These are phyloP conservation scores for Trichosanthes truncata DNA, from an alignment of 306 rosid genomes.

Conservation along the genomic window DNA sequence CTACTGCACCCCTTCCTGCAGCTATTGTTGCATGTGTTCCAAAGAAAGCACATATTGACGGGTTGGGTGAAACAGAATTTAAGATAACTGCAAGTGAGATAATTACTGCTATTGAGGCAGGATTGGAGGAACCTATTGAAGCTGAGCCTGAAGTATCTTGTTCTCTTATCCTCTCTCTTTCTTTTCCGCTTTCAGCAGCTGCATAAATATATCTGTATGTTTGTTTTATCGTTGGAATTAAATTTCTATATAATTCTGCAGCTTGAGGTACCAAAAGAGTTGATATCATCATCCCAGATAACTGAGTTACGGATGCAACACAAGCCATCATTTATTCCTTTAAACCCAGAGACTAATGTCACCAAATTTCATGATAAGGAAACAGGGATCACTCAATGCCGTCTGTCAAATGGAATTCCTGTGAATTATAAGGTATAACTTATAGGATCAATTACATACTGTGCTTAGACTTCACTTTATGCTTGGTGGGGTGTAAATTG, in stretches of 20 bases:
- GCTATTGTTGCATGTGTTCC: conserved; percentile 99
- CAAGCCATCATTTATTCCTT: conserved; percentile 60
- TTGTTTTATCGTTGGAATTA: neutral
- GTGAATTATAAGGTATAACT: conserved; percentile 80
- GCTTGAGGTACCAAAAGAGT: conserved; percentile 97
- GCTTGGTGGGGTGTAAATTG: neutral
- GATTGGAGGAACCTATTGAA: conserved; percentile 68
- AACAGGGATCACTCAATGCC: conserved; percentile 73
- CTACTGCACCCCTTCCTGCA: conserved; percentile 89
- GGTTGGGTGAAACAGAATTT: conserved; percentile 83
- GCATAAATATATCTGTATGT: neutral
- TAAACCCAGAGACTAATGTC: conserved; percentile 39
- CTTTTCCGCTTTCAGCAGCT: neutral
- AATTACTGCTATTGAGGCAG: conserved; percentile 75
- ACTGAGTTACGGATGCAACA: conserved; percentile 56
- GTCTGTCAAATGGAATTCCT: conserved; percentile 88
- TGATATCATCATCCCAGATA: conserved; percentile 56
- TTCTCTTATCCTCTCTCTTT: conserved; percentile 14
- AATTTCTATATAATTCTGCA: conserved; percentile 18
- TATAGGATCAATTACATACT: neutral
- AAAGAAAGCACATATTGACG: conserved; percentile 72
- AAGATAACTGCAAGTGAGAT: conserved; percentile 75
- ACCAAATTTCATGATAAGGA: conserved; percentile 67
- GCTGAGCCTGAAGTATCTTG: conserved; percentile 89
- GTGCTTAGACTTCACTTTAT: neutral